Evolutionary conservation across 2,329 filamentous ascomycete species (phyloP).

Genomic region (Huntiella moniliformis): DNA sequence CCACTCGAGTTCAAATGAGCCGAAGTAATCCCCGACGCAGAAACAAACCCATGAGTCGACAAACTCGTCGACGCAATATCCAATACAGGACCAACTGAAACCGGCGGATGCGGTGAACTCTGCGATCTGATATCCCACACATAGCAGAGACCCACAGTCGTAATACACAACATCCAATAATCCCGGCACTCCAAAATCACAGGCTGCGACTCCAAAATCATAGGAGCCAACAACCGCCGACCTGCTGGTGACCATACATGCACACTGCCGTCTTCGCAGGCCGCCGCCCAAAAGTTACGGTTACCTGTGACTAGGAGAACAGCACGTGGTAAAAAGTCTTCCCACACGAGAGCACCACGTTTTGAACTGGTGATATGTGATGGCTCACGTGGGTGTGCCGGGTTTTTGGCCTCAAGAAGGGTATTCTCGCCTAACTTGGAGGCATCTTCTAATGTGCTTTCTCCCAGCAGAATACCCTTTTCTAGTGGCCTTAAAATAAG

Average conservation of each 20-base stretch:
- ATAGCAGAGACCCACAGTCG: constrained; percentile 71
- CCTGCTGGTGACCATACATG: constrained; percentile 89
- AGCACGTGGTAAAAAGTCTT: constrained; percentile 74
- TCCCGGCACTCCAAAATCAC: constrained; percentile 84
- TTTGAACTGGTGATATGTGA: constrained; percentile 68
- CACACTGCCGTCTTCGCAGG: constrained; percentile 79
- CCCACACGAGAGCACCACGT: constrained; percentile 68
- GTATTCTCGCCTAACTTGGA: constrained; percentile 47
- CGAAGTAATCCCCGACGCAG: constrained; percentile 70
- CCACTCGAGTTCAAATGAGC: constrained; percentile 81
- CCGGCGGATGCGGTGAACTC: constrained; percentile 68
- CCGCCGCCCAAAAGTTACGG: constrained; percentile 76
- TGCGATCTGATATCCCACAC: constrained; percentile 84
- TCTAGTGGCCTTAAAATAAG: constrained; percentile 72
- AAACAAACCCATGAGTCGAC: constrained; percentile 54
- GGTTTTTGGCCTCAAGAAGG: constrained; percentile 78
- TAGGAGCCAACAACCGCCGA: constrained; percentile 62
- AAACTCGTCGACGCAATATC: constrained; percentile 70
- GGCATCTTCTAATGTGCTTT: constrained; percentile 39
- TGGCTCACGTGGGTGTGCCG: constrained; percentile 57
- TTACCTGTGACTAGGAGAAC: constrained; percentile 86
- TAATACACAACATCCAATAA: constrained; percentile 78
- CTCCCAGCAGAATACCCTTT: constrained; percentile 35
- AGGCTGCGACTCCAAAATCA: constrained; percentile 79
- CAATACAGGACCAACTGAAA: constrained; percentile 73